Percentiles rank a stretch among this genome's conserved stretches.
phyloP scores from a whole-genome alignment of 305 asterid genomes.

The Galium porrigens region DNA sequence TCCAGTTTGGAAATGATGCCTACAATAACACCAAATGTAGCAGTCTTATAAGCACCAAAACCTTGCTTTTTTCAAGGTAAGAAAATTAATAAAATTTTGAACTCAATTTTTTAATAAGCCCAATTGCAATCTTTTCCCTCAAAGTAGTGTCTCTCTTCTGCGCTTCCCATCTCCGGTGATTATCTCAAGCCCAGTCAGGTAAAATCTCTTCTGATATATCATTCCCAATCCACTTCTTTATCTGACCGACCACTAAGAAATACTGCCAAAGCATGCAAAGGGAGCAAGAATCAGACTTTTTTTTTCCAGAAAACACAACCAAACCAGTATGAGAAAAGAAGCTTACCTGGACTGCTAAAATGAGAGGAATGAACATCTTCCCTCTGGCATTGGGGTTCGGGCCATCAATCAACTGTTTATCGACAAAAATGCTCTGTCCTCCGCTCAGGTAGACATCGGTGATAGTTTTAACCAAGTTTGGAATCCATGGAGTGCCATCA shows the following conservation, averaged over 20 bases:
- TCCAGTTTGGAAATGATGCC: neutral
- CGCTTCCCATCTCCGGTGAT: neutral
- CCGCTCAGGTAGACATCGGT: constrained; percentile 55
- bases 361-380: constrained; percentile 58
- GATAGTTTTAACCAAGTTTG: constrained; percentile 46
- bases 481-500: constrained; percentile 68
- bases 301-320: neutral
- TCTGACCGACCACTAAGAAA: constrained; percentile 51
- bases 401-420: constrained; percentile 75
- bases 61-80: neutral
- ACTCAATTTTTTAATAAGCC: neutral
- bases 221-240: constrained; percentile 41
- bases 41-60: neutral
- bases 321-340: neutral
- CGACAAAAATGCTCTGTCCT: constrained; percentile 49
- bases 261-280: constrained; percentile 31
- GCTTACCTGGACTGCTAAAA: constrained; percentile 64
- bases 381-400: constrained; percentile 70
- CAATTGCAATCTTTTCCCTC: neutral
- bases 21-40: neutral
- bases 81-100: too few species aligned
- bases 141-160: neutral
- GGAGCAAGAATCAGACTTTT: constrained; percentile 7
- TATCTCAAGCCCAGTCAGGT: constrained; percentile 39
- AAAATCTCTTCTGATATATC: constrained; percentile 40